phyloP scores from a whole-genome alignment of 495 filamentous ascomycete species.

The Xylaria scruposa region DNA sequence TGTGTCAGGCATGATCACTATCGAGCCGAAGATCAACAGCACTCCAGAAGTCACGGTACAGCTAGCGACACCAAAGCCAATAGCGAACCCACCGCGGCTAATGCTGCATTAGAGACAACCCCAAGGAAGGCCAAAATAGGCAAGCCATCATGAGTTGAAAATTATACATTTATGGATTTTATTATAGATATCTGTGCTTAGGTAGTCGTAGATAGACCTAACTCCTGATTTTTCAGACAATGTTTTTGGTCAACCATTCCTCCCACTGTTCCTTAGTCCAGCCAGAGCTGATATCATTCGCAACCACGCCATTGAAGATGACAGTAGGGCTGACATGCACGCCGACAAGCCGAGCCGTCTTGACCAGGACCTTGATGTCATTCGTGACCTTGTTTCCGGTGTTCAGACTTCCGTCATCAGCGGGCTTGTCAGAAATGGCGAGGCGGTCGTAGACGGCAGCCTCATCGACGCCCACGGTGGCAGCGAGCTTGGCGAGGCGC shows the following conservation, averaged over 20 bases:
- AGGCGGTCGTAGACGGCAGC: constrained; percentile 68
- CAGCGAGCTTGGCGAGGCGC: constrained; percentile 73
- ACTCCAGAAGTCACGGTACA: no score
- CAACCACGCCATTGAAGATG: constrained; percentile 84
- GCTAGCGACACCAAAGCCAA: no score
- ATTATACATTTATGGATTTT: background rate
- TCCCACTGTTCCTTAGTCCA: constrained; percentile 83
- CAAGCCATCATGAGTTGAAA: no score
- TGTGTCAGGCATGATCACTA: no score
- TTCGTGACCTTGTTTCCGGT: constrained; percentile 79
- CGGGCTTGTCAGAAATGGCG: constrained; percentile 66
- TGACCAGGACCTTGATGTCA: constrained; percentile 84
- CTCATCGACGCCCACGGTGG: constrained; percentile 67
- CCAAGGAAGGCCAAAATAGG: no score
- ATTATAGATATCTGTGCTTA: background rate
- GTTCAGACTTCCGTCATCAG: constrained; percentile 70
- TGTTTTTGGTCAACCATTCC: constrained; percentile 81
- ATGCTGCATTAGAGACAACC: no score
- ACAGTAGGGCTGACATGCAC: constrained; percentile 92
- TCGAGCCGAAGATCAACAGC: no score
- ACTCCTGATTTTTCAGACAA: constrained; percentile 55
- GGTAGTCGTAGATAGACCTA: background rate
- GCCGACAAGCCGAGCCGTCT: constrained; percentile 76
- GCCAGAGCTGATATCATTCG: constrained; percentile 74
- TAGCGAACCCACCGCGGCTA: no score